Percentiles rank a stretch among this genome's conserved stretches.
These are phyloP conservation scores for Porphyridium purpureum DNA, from an alignment of 23 red algal species.

Conservation along the genomic window DNA sequence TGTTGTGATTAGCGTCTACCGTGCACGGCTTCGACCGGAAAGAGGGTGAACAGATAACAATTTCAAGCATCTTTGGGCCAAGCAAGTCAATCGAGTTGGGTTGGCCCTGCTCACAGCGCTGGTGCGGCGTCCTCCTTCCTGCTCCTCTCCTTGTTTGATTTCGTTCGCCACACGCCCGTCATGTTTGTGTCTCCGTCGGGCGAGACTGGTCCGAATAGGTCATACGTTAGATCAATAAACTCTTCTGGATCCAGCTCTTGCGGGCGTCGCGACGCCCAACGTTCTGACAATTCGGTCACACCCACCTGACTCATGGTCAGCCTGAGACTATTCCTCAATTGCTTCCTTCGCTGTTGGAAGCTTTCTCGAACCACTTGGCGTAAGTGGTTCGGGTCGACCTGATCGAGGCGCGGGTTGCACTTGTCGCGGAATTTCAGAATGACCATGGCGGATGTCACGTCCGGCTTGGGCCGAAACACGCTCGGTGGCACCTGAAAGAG, in stretches of 20 bases:
- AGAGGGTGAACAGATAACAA: no score
- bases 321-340: constrained; percentile 53
- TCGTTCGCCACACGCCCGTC: no score
- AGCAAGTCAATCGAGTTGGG: no score
- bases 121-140: no score
- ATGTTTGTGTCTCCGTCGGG: no score
- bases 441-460: constrained; percentile 68
- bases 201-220: no score
- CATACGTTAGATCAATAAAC: no score
- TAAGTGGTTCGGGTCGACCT: constrained; percentile 9
- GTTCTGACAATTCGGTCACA: constrained; percentile 17
- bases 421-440: constrained; percentile 36
- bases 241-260: constrained; percentile 62
- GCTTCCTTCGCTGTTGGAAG: constrained; percentile 79
- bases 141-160: no score
- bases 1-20: no score
- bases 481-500: constrained; percentile 49
- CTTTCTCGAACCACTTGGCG: constrained; percentile 33
- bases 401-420: constrained; percentile 9
- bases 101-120: no score
- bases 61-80: no score
- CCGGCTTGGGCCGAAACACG: constrained; percentile 51
- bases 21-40: no score
- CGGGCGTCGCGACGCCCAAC: constrained; percentile 29
- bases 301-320: constrained; percentile 5